These are phyloP conservation scores for Oligophagozyma castellii DNA, from an alignment of 1,139 yeast species.

Conservation along the genomic window DNA sequence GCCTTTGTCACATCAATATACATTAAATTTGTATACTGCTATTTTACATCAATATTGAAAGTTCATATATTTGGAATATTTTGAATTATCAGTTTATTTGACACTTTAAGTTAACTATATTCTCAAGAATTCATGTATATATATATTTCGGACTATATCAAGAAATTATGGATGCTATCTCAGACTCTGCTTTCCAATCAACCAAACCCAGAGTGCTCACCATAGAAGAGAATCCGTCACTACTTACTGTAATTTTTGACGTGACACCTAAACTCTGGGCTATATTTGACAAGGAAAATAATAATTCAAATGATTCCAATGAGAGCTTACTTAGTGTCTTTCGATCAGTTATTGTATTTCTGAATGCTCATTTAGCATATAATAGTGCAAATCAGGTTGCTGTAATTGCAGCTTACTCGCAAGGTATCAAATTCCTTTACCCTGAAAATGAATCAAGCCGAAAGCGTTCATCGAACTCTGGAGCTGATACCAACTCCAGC, in stretches of 20 bases:
- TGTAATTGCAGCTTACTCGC: constrained; percentile 62
- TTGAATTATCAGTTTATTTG: too few species aligned
- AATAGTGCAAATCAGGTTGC: constrained; percentile 80
- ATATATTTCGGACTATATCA: too few species aligned
- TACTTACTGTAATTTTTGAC: constrained; percentile 68
- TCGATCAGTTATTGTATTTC: constrained; percentile 22
- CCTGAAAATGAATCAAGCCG: constrained; percentile 31
- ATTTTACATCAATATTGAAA: too few species aligned
- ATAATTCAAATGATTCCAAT: constrained; percentile 2
- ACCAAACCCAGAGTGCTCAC: constrained; percentile 13
- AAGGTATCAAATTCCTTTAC: constrained; percentile 57
- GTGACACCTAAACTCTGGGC: constrained; percentile 72
- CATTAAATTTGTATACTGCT: too few species aligned
- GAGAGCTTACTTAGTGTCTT: constrained; percentile 18
- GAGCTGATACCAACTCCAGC: constrained; percentile 7
- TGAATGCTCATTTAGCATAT: constrained; percentile 78
- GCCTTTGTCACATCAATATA: too few species aligned
- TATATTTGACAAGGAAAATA: constrained; percentile 25
- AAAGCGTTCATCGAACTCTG: constrained; percentile 3
- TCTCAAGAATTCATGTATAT: too few species aligned
- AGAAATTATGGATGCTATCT: constrained; percentile 52
- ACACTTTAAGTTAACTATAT: too few species aligned
- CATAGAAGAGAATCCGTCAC: constrained; percentile 63
- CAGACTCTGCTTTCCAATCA: constrained; percentile 46
- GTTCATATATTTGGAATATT: too few species aligned